These are phyloP conservation scores for Gaultheria prostrata DNA, from an alignment of 148 eudicot species.

Conservation along the genomic window DNA sequence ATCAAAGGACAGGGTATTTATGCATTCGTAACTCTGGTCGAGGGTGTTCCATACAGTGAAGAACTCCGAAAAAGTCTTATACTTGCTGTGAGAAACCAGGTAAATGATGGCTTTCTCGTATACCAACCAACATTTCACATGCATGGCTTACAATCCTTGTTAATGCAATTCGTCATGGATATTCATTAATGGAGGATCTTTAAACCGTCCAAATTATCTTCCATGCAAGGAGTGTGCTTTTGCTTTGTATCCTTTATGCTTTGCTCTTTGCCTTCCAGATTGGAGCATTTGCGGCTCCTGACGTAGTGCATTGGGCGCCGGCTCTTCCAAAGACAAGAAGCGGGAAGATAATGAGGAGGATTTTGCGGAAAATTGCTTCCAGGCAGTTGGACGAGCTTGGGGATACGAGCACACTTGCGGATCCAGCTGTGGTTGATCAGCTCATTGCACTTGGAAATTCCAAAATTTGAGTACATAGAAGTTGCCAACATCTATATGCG, in stretches of 20 bases:
- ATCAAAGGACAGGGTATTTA: conserved; percentile 97
- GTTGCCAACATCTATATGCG: neutral
- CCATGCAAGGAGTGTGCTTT: neutral
- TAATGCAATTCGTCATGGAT: neutral
- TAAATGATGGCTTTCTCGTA: conserved; percentile 24
- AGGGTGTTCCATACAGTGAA: conserved; percentile 90
- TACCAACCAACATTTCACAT: neutral
- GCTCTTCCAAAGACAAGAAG: conserved; percentile 99
- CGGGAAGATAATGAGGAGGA: conserved; percentile 98
- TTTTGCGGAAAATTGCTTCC: conserved; percentile 89
- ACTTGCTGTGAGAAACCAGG: conserved; percentile 77
- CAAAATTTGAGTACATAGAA: neutral
- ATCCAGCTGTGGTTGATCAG: conserved; percentile 85
- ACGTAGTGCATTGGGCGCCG: conserved; percentile 95
- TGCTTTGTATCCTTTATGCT: neutral
- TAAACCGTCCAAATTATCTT: neutral
- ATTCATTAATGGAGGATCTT: neutral
- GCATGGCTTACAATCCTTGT: neutral
- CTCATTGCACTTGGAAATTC: conserved; percentile 54
- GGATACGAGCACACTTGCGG: conserved; percentile 94
- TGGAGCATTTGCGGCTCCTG: conserved; percentile 98
- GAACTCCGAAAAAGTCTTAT: conserved; percentile 86
- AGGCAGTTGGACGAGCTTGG: conserved; percentile 92
- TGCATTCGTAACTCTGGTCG: conserved; percentile 91
- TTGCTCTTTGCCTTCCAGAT: conserved; percentile 46